phyloP scores from a whole-genome alignment of 1,284 basidiomycete species.

The Trichosporon sp. region DNA sequence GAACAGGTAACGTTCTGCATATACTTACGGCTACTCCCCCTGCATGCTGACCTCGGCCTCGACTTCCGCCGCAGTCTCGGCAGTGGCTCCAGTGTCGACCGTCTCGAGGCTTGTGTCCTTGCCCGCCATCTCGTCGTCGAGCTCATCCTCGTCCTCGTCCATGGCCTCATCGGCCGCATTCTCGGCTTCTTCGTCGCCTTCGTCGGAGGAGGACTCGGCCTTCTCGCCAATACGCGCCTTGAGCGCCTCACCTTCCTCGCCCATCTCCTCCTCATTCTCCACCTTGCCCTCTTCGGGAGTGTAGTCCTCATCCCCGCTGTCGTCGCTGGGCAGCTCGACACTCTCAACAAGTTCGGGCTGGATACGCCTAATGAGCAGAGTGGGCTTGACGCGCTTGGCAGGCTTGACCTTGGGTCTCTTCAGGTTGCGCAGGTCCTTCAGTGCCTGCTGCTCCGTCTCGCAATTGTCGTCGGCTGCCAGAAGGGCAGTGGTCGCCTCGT shows the following conservation, averaged over 20 bases:
- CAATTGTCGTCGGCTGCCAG: not conserved
- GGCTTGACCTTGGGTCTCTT: not conserved
- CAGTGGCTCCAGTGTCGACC: too few relatives aligned
- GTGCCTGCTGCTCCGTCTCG: not conserved
- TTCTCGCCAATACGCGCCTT: not conserved
- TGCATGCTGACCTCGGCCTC: too few relatives aligned
- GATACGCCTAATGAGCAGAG: not conserved
- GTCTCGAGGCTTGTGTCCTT: not conserved
- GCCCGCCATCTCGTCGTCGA: not conserved
- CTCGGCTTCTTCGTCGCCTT: not conserved
- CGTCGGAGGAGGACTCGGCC: not conserved
- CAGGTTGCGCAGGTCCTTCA: not conserved
- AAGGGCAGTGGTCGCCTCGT: not conserved
- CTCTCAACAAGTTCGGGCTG: not conserved
- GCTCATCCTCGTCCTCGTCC: not conserved
- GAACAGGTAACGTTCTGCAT: too few relatives aligned
- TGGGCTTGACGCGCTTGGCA: not conserved
- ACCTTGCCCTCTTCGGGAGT: not conserved
- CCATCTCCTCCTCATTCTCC: not conserved
- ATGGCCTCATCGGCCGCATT: not conserved
- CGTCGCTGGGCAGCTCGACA: not conserved
- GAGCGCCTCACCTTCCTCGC: not conserved
- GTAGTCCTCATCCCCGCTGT: slow-evolving; percentile 10
- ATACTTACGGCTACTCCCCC: too few relatives aligned
- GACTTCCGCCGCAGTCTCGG: too few relatives aligned